Percentiles rank a stretch among this genome's conserved stretches.
Conservation (phyloP, 129 eudicot species). For the Sambucus nigra region DNA sequence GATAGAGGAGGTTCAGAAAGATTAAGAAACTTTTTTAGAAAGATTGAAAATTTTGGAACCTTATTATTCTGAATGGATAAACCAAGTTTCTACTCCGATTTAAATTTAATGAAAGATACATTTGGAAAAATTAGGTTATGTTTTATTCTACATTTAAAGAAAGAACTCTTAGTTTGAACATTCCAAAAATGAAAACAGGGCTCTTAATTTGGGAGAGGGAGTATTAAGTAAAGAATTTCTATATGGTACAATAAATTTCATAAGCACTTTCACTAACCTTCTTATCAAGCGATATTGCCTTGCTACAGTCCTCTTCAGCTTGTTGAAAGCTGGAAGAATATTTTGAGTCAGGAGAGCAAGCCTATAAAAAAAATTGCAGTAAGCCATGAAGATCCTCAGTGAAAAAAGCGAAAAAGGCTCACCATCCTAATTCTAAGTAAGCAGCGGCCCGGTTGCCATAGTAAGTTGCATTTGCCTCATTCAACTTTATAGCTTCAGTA, state of each 20-base stretch:
- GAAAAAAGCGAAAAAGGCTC: constrained; percentile 1
- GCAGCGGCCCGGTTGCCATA: constrained; percentile 89
- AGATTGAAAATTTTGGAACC: too few species aligned
- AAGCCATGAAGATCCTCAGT: background rate
- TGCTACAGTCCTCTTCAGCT: constrained; percentile 91
- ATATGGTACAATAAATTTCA: constrained; percentile 4
- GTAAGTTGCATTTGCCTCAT: constrained; percentile 57
- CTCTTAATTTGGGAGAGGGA: too few species aligned
- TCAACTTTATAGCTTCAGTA: constrained; percentile 76
- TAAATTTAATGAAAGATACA: too few species aligned
- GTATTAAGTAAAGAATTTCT: background rate
- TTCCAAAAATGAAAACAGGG: background rate
- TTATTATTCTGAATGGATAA: too few species aligned
- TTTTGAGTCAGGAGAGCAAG: constrained; percentile 9
- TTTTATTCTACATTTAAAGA: too few species aligned
- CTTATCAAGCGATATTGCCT: constrained; percentile 76
- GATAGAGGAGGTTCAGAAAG: too few species aligned
- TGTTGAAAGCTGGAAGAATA: constrained; percentile 48
- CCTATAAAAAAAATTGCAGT: background rate
- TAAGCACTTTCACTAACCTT: constrained; percentile 40
- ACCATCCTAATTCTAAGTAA: constrained; percentile 81
- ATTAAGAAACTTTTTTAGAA: too few species aligned
- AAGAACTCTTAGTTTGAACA: background rate
- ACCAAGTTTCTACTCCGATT: too few species aligned
- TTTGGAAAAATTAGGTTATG: too few species aligned